These are phyloP conservation scores for Chalara sp. DNA, from an alignment of 2,329 filamentous ascomycete species.

Conservation along the genomic window DNA sequence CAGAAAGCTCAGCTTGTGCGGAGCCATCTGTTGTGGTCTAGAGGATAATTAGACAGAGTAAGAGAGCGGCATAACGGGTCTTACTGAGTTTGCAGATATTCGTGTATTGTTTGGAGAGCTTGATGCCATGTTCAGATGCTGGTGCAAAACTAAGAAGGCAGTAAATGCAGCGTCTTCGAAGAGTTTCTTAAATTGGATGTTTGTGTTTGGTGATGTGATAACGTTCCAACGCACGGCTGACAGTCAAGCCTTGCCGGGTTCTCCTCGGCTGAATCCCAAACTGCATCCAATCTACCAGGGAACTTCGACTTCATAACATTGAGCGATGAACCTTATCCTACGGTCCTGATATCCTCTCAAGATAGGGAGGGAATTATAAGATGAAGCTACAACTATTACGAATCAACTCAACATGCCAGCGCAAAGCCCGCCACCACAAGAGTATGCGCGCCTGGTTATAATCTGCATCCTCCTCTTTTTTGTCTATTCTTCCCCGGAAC, in stretches of 20 bases:
- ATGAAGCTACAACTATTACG: neutral
- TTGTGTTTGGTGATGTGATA: neutral
- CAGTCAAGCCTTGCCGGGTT: neutral
- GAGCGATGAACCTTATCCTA: too few species aligned
- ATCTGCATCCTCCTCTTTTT: slow-evolving; percentile 27
- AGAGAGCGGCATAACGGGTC: neutral
- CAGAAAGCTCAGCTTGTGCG: slow-evolving; percentile 24
- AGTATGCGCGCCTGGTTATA: slow-evolving; percentile 22
- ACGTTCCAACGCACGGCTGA: neutral
- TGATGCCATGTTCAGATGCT: slow-evolving; percentile 10
- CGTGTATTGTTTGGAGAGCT: slow-evolving; percentile 15
- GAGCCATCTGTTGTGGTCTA: slow-evolving; percentile 19
- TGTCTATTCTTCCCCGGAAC: slow-evolving; percentile 22
- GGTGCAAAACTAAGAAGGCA: too few species aligned
- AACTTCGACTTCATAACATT: too few species aligned
- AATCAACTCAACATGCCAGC: slow-evolving; percentile 16
- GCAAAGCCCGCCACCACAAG: slow-evolving; percentile 18
- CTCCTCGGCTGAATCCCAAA: neutral
- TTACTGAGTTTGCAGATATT: slow-evolving; percentile 13
- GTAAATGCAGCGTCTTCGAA: too few species aligned
- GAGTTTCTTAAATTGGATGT: too few species aligned
- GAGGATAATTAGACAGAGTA: neutral
- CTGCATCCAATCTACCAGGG: too few species aligned
- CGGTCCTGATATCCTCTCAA: neutral
- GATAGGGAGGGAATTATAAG: neutral